A percentile compares a stretch with the other conserved stretches of the same genome.
These are phyloP conservation scores for Tetrahymena thermophila DNA, from an alignment of 73 alveolate species.

Conservation along the genomic window DNA sequence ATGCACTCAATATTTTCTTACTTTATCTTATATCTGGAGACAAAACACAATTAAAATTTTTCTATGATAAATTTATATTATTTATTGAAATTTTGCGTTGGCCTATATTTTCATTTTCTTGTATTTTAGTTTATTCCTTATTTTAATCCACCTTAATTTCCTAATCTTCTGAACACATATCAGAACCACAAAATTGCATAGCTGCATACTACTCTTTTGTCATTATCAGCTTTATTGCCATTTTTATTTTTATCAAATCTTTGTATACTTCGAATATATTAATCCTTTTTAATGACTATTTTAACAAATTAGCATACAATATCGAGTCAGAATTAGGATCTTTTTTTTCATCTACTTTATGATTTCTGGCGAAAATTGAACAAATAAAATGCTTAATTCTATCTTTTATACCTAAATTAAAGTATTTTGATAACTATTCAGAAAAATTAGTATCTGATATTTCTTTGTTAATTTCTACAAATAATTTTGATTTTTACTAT, in stretches of 20 bases:
- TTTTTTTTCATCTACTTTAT: too few species aligned
- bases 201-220: not conserved
- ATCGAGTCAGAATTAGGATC: too few species aligned
- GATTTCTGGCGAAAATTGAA: not conserved
- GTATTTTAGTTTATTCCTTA: too few species aligned
- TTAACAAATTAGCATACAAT: not conserved
- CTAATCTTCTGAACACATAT: too few species aligned
- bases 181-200: not conserved
- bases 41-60: too few species aligned
- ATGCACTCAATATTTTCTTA: too few species aligned
- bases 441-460: not conserved
- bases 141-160: not conserved
- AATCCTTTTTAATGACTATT: not conserved
- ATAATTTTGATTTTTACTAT: not conserved
- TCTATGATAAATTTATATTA: too few species aligned
- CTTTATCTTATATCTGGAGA: too few species aligned
- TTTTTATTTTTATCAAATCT: not conserved
- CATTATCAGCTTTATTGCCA: not conserved
- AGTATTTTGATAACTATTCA: not conserved
- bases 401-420: not conserved
- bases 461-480: not conserved
- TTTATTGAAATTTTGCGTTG: too few species aligned
- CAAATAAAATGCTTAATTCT: not conserved
- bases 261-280: not conserved
- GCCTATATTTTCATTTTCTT: too few species aligned